Evolutionary conservation across 306 rosid genomes (phyloP).

Genomic region (Quercus glauca): DNA sequence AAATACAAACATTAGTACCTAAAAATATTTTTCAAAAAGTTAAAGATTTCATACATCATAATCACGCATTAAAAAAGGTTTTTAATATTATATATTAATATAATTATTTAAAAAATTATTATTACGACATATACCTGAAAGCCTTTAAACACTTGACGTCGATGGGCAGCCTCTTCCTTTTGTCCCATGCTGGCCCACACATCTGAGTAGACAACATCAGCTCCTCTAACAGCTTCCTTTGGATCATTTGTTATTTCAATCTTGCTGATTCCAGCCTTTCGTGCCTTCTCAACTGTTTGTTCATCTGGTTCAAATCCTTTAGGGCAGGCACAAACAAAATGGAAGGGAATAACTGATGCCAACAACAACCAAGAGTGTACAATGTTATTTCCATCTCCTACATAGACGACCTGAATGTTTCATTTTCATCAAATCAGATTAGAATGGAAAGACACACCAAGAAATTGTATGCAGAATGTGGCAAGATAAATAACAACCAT

Average conservation of each 20-base stretch:
- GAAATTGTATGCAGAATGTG: background rate
- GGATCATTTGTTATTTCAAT: constrained; percentile 89
- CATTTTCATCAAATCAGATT: constrained; percentile 9
- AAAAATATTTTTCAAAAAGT: background rate
- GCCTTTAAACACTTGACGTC: constrained; percentile 71
- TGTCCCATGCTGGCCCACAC: constrained; percentile 99
- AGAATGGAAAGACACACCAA: background rate
- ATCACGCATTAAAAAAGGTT: background rate
- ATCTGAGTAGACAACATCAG: constrained; percentile 89
- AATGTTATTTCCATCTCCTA: constrained; percentile 97
- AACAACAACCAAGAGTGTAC: constrained; percentile 95
- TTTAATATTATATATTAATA: too few species aligned
- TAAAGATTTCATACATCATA: background rate
- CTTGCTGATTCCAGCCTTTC: constrained; percentile 81
- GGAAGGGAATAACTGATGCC: constrained; percentile 88
- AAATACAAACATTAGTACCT: background rate
- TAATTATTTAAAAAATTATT: too few species aligned
- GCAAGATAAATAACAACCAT: constrained; percentile 21
- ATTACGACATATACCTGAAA: constrained; percentile 67
- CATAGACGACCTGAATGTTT: constrained; percentile 76
- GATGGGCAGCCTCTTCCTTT: constrained; percentile 89
- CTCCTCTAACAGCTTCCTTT: constrained; percentile 87
- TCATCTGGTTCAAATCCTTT: constrained; percentile 92
- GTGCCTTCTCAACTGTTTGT: constrained; percentile 78
- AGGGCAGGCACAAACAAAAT: constrained; percentile 91